Evolutionary conservation across 768 basidiomycete species (phyloP), one percentile per base, ranked within the genome.

Genomic region (Suillus fuscotomentosus): DNA sequence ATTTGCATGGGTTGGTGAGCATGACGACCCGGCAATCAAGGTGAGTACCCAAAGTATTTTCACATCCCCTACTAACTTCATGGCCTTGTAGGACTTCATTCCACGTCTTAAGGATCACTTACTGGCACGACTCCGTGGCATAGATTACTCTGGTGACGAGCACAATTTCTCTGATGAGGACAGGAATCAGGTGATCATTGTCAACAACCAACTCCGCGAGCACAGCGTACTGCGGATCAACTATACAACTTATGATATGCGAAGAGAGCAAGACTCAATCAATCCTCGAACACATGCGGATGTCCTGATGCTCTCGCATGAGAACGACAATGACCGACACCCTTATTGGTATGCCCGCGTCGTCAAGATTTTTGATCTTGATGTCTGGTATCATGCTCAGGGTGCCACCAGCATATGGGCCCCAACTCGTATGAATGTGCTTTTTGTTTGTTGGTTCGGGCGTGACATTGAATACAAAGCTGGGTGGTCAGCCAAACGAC

Each of bases 381-480:
- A 34, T 24, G 62, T 63, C 13, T 22, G 42, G 31, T 22, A 63
- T 55, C 31, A 15, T 38, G 57, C 27, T 6, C 39, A 53, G 6
- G 60, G 71, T 3, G 7, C 56, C 11, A 41, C 13, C 11, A 20
- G 43, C 8, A 3, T 2, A n/a, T 2, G 5, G 24, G 36, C 2
- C 5, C 42, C 42, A 17, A 63, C 67, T 17, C 63, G 64, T 3
- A 75, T 82, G 66, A 74, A 79, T 2, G 77, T 83, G 57, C 68
- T 84, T 11, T 82, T 76, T 74, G 81, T 83, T 3, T 72, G 74
- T 3, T 80, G 80, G 79, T 70, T 79, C 47, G 75, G 76, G 2
- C 57, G 62, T 2, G 77, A 81, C 45, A 62, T 61, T 2, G 59
- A 38, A 5, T 70, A 65, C 63, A 43, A 42, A 14, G 70, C 64